Evolutionary conservation across 139 green algal genomes (phyloP).

Genomic region (Coccomyxa sp.): DNA sequence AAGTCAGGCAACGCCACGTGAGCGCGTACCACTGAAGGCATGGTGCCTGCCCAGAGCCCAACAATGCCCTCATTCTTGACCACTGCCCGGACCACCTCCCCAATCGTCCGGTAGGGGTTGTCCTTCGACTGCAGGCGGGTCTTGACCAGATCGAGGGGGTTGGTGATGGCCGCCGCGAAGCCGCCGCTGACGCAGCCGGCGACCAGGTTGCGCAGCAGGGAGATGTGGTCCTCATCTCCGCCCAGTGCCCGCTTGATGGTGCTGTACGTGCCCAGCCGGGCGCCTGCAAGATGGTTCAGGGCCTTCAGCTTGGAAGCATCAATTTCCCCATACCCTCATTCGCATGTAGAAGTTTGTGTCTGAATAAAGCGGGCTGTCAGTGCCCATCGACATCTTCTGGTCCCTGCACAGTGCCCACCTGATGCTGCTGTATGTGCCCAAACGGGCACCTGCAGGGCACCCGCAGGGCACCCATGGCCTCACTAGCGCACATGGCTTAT

Average conservation of each 20-base stretch:
- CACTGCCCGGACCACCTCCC: slow-evolving; percentile 42
- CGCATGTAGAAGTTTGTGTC: too few species aligned
- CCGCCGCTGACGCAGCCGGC: slow-evolving; percentile 63
- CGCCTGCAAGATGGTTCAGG: too few species aligned
- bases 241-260: slow-evolving; percentile 56
- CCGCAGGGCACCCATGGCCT: neutral
- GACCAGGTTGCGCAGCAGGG: slow-evolving; percentile 51
- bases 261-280: slow-evolving; percentile 78
- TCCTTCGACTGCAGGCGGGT: slow-evolving; percentile 33
- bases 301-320: too few species aligned
- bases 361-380: too few species aligned
- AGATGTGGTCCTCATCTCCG: slow-evolving; percentile 19
- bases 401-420: slow-evolving; percentile 38
- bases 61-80: slow-evolving; percentile 53
- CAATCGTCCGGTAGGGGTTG: slow-evolving; percentile 12
- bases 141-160: slow-evolving; percentile 83
- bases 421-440: slow-evolving; percentile 79
- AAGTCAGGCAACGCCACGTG: neutral
- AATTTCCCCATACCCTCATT: too few species aligned
- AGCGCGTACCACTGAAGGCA: slow-evolving; percentile 52
- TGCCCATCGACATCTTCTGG: too few species aligned
- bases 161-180: slow-evolving; percentile 65
- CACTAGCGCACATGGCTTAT: too few species aligned
- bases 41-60: slow-evolving; percentile 78
- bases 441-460: slow-evolving; percentile 39